Evolutionary conservation across 31 red algal species (phyloP).

Genomic region (Endocladia muricata): DNA sequence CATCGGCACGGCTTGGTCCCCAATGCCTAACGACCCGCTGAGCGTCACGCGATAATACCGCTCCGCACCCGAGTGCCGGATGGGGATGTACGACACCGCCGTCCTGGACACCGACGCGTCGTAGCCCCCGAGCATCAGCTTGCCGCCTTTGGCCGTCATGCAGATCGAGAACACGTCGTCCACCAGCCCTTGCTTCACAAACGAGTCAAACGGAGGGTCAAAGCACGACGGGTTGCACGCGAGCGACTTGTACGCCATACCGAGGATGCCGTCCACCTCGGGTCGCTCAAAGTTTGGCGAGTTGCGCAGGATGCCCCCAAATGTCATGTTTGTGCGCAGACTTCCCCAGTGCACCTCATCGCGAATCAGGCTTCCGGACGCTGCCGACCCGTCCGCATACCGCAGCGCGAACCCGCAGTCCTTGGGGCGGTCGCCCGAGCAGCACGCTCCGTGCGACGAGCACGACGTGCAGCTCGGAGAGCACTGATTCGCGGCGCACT

Average conservation of each 20-base stretch:
- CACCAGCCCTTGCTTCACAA: conserved; percentile 67
- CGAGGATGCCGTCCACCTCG: conserved; percentile 86
- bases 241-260: conserved; percentile 84
- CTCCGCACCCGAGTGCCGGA: conserved; percentile 38
- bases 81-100: conserved; percentile 54
- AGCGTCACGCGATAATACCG: conserved; percentile 76
- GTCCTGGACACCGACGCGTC: conserved; percentile 26
- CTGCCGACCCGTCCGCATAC: conserved; percentile 83
- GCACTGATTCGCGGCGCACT: conserved; percentile 24
- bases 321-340: conserved; percentile 40
- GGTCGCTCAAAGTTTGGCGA: conserved; percentile 83
- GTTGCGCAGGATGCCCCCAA: conserved; percentile 83
- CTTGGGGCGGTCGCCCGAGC: conserved; percentile 45
- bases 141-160: conserved; percentile 69
- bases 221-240: conserved; percentile 91
- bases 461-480: conserved; percentile 21
- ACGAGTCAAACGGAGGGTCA: conserved; percentile 75
- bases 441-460: conserved; percentile 55
- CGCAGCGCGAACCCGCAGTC: conserved; percentile 78
- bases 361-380: conserved; percentile 46
- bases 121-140: conserved; percentile 83
- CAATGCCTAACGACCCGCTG: conserved; percentile 51
- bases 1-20: conserved; percentile 39
- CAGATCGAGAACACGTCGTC: conserved; percentile 84
- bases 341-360: conserved; percentile 70